Evolutionary conservation across 352 stramenopile species (phyloP).

Genomic region (Globisporangium paddicum): DNA sequence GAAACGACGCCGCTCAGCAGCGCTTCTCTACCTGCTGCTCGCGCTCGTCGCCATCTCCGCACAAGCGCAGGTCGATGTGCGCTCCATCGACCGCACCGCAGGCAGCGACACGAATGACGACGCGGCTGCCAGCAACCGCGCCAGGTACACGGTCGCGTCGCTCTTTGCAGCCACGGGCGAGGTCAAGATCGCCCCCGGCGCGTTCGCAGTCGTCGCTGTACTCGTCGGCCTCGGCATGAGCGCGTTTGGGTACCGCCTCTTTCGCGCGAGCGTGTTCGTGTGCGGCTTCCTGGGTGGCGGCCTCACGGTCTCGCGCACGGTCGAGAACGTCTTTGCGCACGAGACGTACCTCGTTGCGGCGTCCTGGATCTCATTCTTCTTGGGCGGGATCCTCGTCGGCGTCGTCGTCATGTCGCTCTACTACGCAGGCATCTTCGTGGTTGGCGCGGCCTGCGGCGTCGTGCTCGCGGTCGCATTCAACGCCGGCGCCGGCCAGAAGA

Average conservation of each 20-base stretch:
- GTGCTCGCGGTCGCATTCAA: conserved; percentile 56
- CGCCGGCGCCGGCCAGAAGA: conserved; percentile 44
- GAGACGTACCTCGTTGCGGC: conserved; percentile 44
- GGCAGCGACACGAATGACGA: background rate
- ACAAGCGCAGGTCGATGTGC: background rate
- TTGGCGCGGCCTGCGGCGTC: conserved; percentile 47
- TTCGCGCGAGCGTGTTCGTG: conserved; percentile 51
- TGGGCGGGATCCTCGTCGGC: conserved; percentile 45
- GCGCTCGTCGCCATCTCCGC: background rate
- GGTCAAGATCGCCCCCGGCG: conserved; percentile 25
- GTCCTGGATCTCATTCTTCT: conserved; percentile 71
- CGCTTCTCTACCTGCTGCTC: background rate
- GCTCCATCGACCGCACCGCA: conserved; percentile 5
- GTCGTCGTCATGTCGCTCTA: conserved; percentile 50
- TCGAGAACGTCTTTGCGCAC: conserved; percentile 52
- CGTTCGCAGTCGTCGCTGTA: conserved; percentile 36
- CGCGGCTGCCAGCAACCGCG: background rate
- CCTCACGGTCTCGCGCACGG: conserved; percentile 36
- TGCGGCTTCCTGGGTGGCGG: conserved; percentile 56
- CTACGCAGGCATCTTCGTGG: conserved; percentile 45
- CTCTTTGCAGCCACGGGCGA: conserved; percentile 10
- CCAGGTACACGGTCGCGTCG: conserved; percentile 4
- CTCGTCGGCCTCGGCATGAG: conserved; percentile 38
- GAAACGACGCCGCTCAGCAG: background rate
- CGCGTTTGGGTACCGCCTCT: conserved; percentile 53